phyloP scores from a whole-genome alignment of 179 eudicot genomes.

The Carnegiea gigantea region DNA sequence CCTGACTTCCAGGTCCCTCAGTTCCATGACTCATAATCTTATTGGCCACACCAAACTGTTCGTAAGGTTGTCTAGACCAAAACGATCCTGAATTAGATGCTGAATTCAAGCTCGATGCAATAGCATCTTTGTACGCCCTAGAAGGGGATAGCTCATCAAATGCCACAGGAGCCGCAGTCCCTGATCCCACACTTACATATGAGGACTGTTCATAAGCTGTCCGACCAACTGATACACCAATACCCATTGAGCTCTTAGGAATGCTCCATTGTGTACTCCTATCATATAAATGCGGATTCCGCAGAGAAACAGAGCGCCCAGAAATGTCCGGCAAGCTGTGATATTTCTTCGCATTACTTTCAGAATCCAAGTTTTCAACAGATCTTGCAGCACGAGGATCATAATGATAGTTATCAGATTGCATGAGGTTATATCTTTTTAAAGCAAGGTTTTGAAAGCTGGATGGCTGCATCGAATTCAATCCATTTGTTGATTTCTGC shows the following conservation, averaged over 20 bases:
- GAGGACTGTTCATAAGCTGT: slow-evolving; percentile 39
- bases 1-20: slow-evolving; percentile 28
- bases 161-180: slow-evolving; percentile 48
- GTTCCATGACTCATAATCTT: slow-evolving; percentile 33
- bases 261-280: slow-evolving; percentile 47
- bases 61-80: slow-evolving; percentile 83
- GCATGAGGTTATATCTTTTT: slow-evolving; percentile 54
- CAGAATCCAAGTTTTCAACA: slow-evolving; percentile 31
- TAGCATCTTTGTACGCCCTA: slow-evolving; percentile 49
- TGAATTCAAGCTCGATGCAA: slow-evolving; percentile 44
- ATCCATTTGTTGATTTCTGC: slow-evolving; percentile 49
- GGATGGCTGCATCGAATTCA: slow-evolving; percentile 48
- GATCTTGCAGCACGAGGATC: slow-evolving; percentile 42
- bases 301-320: slow-evolving; percentile 55
- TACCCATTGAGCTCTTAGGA: slow-evolving; percentile 37
- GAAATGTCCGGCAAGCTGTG: slow-evolving; percentile 92
- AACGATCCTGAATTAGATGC: slow-evolving; percentile 58
- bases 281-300: slow-evolving; percentile 41
- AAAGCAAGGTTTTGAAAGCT: slow-evolving; percentile 56
- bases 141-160: slow-evolving; percentile 64
- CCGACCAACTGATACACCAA: slow-evolving; percentile 42
- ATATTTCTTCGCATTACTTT: slow-evolving; percentile 61
- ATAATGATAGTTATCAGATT: slow-evolving; percentile 43
- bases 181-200: slow-evolving; percentile 40
- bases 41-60: slow-evolving; percentile 81